Base-by-base conservation (phyloP, 192 early-diverging fungal species). In the Jimgerdemannia lactiflua region DNA sequence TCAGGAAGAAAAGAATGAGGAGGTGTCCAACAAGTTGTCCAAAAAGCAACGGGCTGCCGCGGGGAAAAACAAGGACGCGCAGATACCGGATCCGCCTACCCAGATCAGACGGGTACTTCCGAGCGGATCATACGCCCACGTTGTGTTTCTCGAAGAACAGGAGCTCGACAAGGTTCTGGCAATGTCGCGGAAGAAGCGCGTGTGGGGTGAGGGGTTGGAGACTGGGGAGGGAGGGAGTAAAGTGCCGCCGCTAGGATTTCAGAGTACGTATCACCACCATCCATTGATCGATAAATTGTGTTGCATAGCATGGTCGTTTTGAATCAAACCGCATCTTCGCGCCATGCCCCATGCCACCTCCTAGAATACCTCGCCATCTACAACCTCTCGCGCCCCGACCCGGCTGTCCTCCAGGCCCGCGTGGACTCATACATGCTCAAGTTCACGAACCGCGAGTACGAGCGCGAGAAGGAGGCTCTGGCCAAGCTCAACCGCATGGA, bases 401-500 rank as follows among this genome's bases (percentile, higher is more conserved):
- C 78, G 14, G 40, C 67, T 17, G 71, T 73, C 40, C 87, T 95
- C 43, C 87, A 94, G 72, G 40, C 75, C 39, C 80, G 89, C 63
- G 92, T 95, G 2, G 93, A 97, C 71, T 72, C 83, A 39, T 92
- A 86, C 70, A 94, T 97, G 86, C 81, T 84, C 3, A 89, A 90
- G 75, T 97, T 95, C 72, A 91, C 94, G 70, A 87, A 87, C 42
- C 87, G 90, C 59, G 93, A 95, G 80, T 86, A 90, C 67, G 87
- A 92, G 71, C 86, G 88, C 67, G 88, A 91, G 76, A 86, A 87
- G 75, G 87, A 86, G 72, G 82, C 90, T 69, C 76, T 86, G 74
- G 88, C 87, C 67, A 78, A 87, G 65, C 90, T 88, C 69, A 95
- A 96, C 78, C 82, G 91, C 77, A 93, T 94, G 71, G 97, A 98